Evolutionary conservation across 148 eudicot species (phyloP).

Genomic region (Vaccinium macrocarpon): DNA sequence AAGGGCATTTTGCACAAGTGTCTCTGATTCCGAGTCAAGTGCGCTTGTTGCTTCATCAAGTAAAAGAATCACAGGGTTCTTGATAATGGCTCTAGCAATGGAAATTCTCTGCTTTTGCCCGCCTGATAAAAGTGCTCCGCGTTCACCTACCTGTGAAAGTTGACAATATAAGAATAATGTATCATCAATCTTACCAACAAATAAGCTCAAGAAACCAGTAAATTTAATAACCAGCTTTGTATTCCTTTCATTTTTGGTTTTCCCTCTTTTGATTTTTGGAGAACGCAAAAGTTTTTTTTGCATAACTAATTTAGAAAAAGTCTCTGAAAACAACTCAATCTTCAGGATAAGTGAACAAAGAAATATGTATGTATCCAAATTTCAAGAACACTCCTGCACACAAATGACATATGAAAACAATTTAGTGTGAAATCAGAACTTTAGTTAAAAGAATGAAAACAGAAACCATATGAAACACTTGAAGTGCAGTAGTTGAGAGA

Average conservation of each 20-base stretch:
- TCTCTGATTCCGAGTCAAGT: constrained; percentile 44
- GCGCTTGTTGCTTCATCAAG: constrained; percentile 98
- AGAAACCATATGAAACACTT: neutral
- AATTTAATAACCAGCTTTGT: neutral
- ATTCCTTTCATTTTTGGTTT: neutral
- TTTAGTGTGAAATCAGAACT: neutral
- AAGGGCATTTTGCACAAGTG: too few species aligned
- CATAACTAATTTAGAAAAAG: neutral
- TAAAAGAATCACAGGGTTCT: constrained; percentile 79
- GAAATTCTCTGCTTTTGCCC: constrained; percentile 97
- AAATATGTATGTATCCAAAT: neutral
- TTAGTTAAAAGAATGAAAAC: neutral
- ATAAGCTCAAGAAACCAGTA: neutral
- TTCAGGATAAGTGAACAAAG: neutral
- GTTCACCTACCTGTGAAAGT: constrained; percentile 69
- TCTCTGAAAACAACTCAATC: neutral
- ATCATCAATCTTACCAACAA: neutral
- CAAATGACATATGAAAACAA: neutral
- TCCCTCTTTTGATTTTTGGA: neutral
- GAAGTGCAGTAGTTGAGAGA: neutral
- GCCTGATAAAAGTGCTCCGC: constrained; percentile 84
- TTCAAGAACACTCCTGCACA: neutral
- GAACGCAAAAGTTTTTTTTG: neutral
- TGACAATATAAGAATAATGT: neutral
- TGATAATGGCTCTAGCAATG: constrained; percentile 83